These are phyloP conservation scores for Coemansia aciculifera DNA, from an alignment of 192 early-diverging fungal species.

Conservation along the genomic window DNA sequence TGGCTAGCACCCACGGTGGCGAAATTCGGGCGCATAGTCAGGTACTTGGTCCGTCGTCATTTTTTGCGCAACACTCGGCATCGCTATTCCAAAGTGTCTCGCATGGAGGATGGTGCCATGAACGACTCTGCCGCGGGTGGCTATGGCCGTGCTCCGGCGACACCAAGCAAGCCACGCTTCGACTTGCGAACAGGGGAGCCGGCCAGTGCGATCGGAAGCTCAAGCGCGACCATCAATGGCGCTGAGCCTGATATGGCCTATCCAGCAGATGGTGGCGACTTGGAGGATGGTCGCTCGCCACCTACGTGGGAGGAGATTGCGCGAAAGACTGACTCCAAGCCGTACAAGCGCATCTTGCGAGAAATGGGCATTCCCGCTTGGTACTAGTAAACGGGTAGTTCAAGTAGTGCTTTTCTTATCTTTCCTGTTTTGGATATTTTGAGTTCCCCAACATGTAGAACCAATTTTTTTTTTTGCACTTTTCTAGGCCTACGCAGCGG, in stretches of 20 bases:
- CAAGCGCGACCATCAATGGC: conserved; percentile 20
- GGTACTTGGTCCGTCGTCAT: conserved; percentile 25
- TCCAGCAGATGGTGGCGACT: not conserved
- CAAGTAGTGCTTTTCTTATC: not conserved
- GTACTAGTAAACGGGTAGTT: conserved; percentile 24
- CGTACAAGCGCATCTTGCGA: conserved; percentile 49
- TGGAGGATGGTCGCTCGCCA: conserved; percentile 30
- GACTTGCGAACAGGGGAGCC: not conserved
- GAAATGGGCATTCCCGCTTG: conserved; percentile 54
- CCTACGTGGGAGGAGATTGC: conserved; percentile 48
- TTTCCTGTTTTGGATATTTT: not conserved
- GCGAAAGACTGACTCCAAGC: conserved; percentile 40
- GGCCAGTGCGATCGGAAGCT: conserved; percentile 17
- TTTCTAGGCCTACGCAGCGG: not conserved
- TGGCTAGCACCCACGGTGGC: conserved; percentile 29
- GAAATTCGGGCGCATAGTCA: conserved; percentile 18
- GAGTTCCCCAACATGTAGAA: not conserved
- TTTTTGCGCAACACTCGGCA: conserved; percentile 10
- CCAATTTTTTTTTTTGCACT: not conserved
- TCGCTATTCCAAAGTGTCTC: conserved; percentile 21
- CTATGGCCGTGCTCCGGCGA: not conserved
- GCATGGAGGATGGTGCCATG: not conserved
- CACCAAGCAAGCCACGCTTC: conserved; percentile 16
- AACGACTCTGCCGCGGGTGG: conserved; percentile 1
- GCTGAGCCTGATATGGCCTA: not conserved